These are phyloP conservation scores for Erythrophleum ivorense DNA, from an alignment of 331 rosid genomes.

Conservation along the genomic window DNA sequence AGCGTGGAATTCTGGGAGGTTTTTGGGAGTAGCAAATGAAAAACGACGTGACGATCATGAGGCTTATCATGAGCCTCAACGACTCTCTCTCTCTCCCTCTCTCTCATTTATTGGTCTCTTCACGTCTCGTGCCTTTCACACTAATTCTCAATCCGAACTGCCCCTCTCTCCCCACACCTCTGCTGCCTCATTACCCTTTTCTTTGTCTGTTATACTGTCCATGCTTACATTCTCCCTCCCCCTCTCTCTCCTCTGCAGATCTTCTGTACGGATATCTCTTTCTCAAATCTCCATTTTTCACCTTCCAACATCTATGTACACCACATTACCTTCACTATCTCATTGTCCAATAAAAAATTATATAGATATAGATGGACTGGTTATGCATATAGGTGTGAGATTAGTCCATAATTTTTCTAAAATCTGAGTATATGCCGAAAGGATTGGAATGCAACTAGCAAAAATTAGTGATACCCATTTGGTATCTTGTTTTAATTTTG, in stretches of 20 bases:
- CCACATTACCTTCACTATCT: background rate
- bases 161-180: conserved; percentile 56
- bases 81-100: conserved; percentile 25
- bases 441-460: background rate
- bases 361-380: no score
- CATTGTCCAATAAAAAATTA: background rate
- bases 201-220: conserved; percentile 51
- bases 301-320: background rate
- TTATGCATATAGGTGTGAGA: background rate
- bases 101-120: conserved; percentile 61
- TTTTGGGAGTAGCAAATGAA: conserved; percentile 83
- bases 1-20: conserved; percentile 92
- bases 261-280: background rate
- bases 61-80: conserved; percentile 93
- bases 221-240: conserved; percentile 22
- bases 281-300: conserved; percentile 19
- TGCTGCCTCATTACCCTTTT: conserved; percentile 40
- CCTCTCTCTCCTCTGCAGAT: background rate
- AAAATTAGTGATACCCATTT: background rate
- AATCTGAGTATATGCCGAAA: background rate
- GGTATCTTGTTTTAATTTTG: background rate
- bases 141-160: conserved; percentile 91
- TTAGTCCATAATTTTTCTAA: no score
- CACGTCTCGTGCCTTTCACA: conserved; percentile 77
- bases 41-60: conserved; percentile 99